phyloP scores from a whole-genome alignment of 2,329 filamentous ascomycete species.

The Apiospora koreana region DNA sequence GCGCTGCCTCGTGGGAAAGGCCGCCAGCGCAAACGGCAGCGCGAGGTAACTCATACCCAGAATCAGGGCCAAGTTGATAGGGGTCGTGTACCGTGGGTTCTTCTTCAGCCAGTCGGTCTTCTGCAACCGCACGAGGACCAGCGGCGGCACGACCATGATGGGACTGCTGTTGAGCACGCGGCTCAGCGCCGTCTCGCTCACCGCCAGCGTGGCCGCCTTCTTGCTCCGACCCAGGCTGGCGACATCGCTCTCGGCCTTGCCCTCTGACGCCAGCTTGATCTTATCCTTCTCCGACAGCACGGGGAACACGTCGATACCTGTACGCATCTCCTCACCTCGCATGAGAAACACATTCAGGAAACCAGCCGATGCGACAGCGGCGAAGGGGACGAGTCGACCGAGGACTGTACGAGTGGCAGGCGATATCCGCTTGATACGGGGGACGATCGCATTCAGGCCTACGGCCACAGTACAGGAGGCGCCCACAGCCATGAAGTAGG shows the following conservation, averaged over 20 bases:
- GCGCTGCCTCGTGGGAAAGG: constrained; percentile 88
- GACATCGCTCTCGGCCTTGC: constrained; percentile 65
- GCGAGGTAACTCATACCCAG: constrained; percentile 85
- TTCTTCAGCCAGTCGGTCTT: constrained; percentile 77
- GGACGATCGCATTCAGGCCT: constrained; percentile 87
- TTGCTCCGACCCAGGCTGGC: constrained; percentile 81
- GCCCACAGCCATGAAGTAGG: constrained; percentile 87
- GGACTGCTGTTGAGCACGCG: constrained; percentile 92
- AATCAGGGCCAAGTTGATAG: constrained; percentile 86
- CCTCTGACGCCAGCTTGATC: constrained; percentile 52
- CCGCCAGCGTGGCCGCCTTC: constrained; percentile 84
- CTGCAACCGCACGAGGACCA: constrained; percentile 84
- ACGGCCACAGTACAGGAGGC: constrained; percentile 93
- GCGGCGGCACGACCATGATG: constrained; percentile 93
- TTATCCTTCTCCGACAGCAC: constrained; percentile 73
- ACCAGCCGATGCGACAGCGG: constrained; percentile 88
- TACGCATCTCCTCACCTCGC: constrained; percentile 92
- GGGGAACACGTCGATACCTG: constrained; percentile 90
- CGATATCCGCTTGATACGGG: constrained; percentile 74
- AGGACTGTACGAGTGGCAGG: constrained; percentile 77
- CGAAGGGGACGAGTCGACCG: constrained; percentile 89
- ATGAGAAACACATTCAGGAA: constrained; percentile 96
- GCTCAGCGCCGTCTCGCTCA: constrained; percentile 88
- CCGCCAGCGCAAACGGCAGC: constrained; percentile 83
- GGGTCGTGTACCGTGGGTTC: constrained; percentile 74